phyloP scores from a whole-genome alignment of 768 basidiomycete genomes.

The Suillus ampliporus region DNA sequence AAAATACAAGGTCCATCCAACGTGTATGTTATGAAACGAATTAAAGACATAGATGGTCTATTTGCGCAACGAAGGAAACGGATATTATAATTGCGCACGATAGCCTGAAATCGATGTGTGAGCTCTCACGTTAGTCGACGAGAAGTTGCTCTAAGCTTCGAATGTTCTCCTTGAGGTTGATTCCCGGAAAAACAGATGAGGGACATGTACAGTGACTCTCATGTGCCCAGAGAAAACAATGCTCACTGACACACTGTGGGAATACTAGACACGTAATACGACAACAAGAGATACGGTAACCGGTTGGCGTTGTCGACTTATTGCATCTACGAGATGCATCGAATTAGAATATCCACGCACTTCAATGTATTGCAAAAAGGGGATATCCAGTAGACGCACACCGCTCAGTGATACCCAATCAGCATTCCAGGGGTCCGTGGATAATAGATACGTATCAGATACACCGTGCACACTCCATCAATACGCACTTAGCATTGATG shows the following conservation, averaged over 20 bases:
- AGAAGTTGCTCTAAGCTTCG: too few relatives aligned
- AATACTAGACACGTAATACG: not conserved
- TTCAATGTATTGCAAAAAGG: not conserved
- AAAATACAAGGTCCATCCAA: constrained; percentile 31
- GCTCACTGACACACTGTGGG: not conserved
- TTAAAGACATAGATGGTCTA: not conserved
- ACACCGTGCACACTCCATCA: not conserved
- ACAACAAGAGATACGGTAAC: too few relatives aligned
- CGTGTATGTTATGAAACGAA: not conserved
- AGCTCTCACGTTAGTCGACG: not conserved
- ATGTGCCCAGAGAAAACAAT: not conserved
- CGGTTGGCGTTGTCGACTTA: not conserved
- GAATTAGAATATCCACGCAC: not conserved
- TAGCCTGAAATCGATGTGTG: not conserved
- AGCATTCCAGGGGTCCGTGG: not conserved
- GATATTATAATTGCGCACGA: not conserved
- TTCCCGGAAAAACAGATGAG: not conserved
- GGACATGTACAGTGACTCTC: not conserved
- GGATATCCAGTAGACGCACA: not conserved
- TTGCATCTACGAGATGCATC: not conserved
- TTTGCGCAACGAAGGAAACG: not conserved
- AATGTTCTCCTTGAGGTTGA: not conserved
- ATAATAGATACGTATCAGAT: not conserved
- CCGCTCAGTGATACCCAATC: not conserved
- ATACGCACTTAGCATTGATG: not conserved